phyloP scores from a whole-genome alignment of 2,329 filamentous ascomycete genomes.

The Bipolaris bicolor region DNA sequence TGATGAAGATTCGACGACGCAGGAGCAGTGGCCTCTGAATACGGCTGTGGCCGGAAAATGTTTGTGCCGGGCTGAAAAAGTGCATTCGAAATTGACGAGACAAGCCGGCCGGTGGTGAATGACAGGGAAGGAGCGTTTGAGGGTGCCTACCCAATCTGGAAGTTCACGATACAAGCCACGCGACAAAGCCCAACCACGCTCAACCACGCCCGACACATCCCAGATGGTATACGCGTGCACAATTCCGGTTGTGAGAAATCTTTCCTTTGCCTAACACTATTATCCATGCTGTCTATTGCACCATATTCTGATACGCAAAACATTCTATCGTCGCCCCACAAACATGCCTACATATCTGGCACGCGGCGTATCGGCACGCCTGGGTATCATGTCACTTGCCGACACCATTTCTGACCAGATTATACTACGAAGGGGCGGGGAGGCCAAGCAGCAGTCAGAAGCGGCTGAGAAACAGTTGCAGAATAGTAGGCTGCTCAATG shows the following conservation, averaged over 20 bases:
- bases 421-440: conserved; percentile 27
- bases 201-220: conserved; percentile 6
- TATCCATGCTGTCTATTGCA: background rate
- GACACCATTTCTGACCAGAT: conserved; percentile 36
- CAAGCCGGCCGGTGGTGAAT: background rate
- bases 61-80: no score
- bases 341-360: conserved; percentile 44
- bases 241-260: background rate
- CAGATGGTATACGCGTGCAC: background rate
- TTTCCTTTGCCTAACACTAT: background rate
- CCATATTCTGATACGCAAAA: background rate
- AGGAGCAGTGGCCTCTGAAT: background rate
- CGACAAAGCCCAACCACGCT: conserved; percentile 8
- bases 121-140: conserved; percentile 10
- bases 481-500: conserved; percentile 28
- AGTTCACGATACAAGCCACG: conserved; percentile 22
- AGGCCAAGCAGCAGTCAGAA: conserved; percentile 28
- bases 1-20: background rate
- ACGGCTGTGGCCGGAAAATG: no score
- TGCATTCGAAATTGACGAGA: no score
- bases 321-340: background rate
- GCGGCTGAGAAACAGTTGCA: conserved; percentile 28
- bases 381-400: conserved; percentile 34
- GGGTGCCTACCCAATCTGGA: conserved; percentile 19
- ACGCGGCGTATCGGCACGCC: conserved; percentile 31